Percentiles rank a stretch among this genome's conserved stretches.
Evolutionary conservation across 257 asterid species (phyloP).

Genomic region (Salvia hispanica): DNA sequence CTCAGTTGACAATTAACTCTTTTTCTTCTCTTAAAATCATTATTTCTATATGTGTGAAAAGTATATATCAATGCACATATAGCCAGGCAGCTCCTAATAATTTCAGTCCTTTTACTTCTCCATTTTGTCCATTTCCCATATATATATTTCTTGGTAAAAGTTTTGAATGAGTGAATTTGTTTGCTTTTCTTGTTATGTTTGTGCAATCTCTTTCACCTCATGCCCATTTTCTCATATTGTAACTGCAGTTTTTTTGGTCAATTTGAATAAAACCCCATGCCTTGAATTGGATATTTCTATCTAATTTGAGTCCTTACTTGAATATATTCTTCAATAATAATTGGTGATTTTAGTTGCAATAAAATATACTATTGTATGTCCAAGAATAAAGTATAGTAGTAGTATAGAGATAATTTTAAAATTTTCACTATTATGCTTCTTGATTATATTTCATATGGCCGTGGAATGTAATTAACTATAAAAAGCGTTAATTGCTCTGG

Average conservation of each 20-base stretch:
- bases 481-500: too few relatives aligned
- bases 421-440: too few relatives aligned
- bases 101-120: conserved; percentile 24
- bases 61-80: conserved; percentile 28
- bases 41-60: conserved; percentile 27
- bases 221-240: neutral
- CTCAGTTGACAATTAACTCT: conserved; percentile 51
- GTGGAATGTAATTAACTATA: too few relatives aligned
- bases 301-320: too few relatives aligned
- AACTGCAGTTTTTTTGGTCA: conserved; percentile 19
- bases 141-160: conserved; percentile 14
- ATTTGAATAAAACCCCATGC: neutral
- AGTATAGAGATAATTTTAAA: too few relatives aligned
- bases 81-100: conserved; percentile 26
- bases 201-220: conserved; percentile 6
- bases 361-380: too few relatives aligned
- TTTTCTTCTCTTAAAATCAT: conserved; percentile 37
- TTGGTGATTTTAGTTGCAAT: too few relatives aligned
- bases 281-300: too few relatives aligned
- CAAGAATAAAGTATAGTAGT: too few relatives aligned
- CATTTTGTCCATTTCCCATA: conserved; percentile 29
- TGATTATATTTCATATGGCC: too few relatives aligned
- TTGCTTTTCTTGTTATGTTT: conserved; percentile 33
- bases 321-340: too few relatives aligned
- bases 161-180: conserved; percentile 3